Base-by-base conservation (phyloP, 164 flowering plant species). In the Aristolochia californica region DNA sequence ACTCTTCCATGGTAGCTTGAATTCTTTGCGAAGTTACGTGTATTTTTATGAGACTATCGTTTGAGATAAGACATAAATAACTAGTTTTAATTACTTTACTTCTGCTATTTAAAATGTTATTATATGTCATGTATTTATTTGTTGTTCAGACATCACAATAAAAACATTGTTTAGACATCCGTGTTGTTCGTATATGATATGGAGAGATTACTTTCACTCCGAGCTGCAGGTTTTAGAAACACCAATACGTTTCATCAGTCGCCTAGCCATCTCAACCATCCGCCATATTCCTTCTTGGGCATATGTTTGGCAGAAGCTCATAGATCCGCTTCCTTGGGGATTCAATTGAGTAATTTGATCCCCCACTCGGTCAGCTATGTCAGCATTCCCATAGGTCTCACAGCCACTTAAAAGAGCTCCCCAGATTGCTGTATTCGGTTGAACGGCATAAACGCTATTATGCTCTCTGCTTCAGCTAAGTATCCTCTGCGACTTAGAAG, bases 231-330 rank as follows among this genome's bases (percentile, higher is more conserved):
- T 56, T 67, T 65, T 71, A 59, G 20, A 40, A 22, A 61, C 9
- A 28, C 58, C 25, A 43, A 55, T 61, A 16, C 25, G 53, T 34
- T 56, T 67, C 61, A 67, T 64, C 17, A 72, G 13, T 51, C 67
- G 61, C 57, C 75, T 72, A 40, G 61, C 58, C 50, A 30, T 64
- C 57, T 58, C 53, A n/a, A 72, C 75, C 54, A 48, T 61, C 23
- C 45, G 54, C 75, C 71, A 72, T 44, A 57, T 61, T 24, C 69
- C 71, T 40, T 65, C 75, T 55, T 43, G 58, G 0, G 75, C 75
- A 72, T 57, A 67, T 61, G 40, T 72, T 72, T 18, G 71, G 64
- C 20, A 72, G 63, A 24, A 72, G 69, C 40, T 67, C 71, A 72
- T 72, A 64, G 26, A 68, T 45, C 68, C 71, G 49, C 61, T 57